Base-by-base conservation (phyloP, 768 basidiomycete species). In the Gloeostereum incarnatum region DNA sequence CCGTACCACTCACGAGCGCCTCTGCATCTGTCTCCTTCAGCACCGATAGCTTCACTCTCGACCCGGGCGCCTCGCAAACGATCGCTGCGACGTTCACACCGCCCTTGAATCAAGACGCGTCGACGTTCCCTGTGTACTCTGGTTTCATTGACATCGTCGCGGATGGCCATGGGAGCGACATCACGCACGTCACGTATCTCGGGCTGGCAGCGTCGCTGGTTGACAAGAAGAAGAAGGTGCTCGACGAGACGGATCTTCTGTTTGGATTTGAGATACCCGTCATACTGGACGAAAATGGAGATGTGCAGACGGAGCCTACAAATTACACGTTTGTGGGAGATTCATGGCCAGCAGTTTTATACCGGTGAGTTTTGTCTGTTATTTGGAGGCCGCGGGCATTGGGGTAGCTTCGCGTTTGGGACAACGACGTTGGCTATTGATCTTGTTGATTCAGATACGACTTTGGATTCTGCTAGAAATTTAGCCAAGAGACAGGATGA, bases 231-330 rank as follows among this genome's bases (percentile, higher is more conserved):
- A 65, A 66, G 43, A 63, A 65, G 22, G 64, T 76, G 26, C 47
- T 79, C 30, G 76, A 78, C 48, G 61, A 66, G 51, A 73, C 70
- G 1, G 59, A 68, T 34, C 41, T 43, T 8, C 63, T 65, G 56
- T 69, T 75, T 42, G 69, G 70, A 13, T 47, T 63, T 3, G 40
- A 51, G 17, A 47, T 71, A 1, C 73, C 75, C 2, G 55, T 59
- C 3, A 34, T 75, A 30, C 47, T 70, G 16, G 61, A 70, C 45
- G 43, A 60, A 13, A 33, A 38, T 17, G 70, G 68, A 6, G 51
- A 67, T 42, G 47, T 66, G 31, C 64, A 73, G 46, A 46, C 40
- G 1, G 56, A 37, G 6, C 55, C 70, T 10, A 52, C 54, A 9
- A 71, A 69, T 47, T 73, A 71, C 45, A 68, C 72, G 2, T 71